These are phyloP conservation scores for Pterocarpus macrocarpus DNA, from an alignment of 306 rosid species.

Conservation along the genomic window DNA sequence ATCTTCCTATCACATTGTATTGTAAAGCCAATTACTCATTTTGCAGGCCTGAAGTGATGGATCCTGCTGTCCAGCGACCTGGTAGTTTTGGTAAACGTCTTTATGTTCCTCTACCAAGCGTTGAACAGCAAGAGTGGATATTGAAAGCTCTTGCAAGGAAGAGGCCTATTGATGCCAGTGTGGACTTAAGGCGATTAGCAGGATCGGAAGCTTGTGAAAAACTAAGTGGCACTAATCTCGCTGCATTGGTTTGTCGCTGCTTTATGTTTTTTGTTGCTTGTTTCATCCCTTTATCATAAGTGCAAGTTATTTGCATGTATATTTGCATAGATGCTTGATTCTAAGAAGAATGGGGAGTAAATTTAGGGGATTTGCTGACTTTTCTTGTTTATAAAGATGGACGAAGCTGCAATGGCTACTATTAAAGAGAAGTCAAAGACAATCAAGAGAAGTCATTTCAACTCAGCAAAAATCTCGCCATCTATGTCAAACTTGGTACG, in stretches of 20 bases:
- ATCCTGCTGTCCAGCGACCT: constrained; percentile 75
- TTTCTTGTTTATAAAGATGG: constrained; percentile 59
- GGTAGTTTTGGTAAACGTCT: constrained; percentile 89
- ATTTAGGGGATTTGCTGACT: constrained; percentile 1
- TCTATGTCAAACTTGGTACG: too few species aligned
- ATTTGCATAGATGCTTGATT: too few species aligned
- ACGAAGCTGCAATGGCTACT: constrained; percentile 80
- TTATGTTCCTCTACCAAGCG: constrained; percentile 78
- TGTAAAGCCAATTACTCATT: constrained; percentile 31
- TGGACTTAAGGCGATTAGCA: constrained; percentile 63
- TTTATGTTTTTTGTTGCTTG: not conserved
- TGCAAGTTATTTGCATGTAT: not conserved
- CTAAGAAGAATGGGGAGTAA: not conserved
- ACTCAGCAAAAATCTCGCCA: too few species aligned
- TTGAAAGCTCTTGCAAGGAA: constrained; percentile 78
- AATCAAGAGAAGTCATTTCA: too few species aligned
- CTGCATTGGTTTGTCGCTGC: constrained; percentile 71
- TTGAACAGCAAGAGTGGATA: constrained; percentile 66
- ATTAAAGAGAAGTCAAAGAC: constrained; percentile 70
- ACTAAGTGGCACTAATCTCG: constrained; percentile 86
- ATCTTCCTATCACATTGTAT: constrained; percentile 10
- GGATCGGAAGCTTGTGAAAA: constrained; percentile 68
- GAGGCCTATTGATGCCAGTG: constrained; percentile 64
- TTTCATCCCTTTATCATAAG: not conserved
- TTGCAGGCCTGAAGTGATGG: constrained; percentile 87